These are phyloP conservation scores for Monosporascus cannonballus DNA, from an alignment of 2,329 filamentous ascomycete species.

Conservation along the genomic window DNA sequence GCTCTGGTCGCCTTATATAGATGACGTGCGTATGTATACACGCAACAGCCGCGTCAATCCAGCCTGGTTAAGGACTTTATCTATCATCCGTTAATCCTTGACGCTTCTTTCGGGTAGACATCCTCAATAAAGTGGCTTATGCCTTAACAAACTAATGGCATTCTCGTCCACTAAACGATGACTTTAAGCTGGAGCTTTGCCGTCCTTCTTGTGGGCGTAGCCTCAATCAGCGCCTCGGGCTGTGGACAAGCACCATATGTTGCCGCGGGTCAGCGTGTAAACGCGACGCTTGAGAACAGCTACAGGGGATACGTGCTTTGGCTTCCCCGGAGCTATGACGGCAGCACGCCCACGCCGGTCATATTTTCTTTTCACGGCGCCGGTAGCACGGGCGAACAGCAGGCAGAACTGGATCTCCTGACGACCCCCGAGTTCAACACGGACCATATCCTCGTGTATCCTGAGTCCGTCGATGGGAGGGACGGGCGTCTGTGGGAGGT, in stretches of 20 bases:
- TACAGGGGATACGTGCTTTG: neutral
- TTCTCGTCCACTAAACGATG: neutral
- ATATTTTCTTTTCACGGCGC: constrained; percentile 3
- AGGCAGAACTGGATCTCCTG: constrained; percentile 1
- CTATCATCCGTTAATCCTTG: no score
- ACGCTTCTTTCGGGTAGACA: no score
- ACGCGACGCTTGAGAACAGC: neutral
- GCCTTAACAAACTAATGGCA: no score
- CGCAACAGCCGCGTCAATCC: no score
- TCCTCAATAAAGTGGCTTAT: no score
- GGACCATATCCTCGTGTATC: constrained; percentile 3
- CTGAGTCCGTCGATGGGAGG: neutral
- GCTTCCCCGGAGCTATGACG: neutral
- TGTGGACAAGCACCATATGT: neutral
- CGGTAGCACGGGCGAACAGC: neutral
- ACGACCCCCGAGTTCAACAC: constrained; percentile 2
- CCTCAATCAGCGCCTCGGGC: neutral
- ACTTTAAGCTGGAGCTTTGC: neutral
- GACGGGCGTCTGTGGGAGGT: neutral
- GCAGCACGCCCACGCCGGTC: neutral
- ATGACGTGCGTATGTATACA: no score
- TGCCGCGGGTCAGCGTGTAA: no score
- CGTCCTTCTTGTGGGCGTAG: neutral
- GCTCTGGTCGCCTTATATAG: no score
- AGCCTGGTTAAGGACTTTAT: no score